Conservation (phyloP, 179 eudicot species). For the Sideroxylon spinosum region DNA sequence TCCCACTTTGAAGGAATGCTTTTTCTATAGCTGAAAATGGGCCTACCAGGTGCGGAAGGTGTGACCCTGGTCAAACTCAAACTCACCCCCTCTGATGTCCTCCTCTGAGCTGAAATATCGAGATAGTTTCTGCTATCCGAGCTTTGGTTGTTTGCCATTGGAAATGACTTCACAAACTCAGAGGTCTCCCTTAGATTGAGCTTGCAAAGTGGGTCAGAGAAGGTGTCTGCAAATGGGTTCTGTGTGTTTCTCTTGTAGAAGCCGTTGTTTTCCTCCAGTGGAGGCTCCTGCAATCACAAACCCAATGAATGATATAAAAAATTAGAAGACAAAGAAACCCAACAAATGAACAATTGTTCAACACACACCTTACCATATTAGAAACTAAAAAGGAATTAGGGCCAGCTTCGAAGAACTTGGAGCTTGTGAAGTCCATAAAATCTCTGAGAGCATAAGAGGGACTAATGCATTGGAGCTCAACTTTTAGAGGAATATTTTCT, state of each 20-base stretch:
- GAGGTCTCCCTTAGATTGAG: constrained; percentile 65
- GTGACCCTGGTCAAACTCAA: not conserved
- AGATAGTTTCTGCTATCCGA: constrained; percentile 14
- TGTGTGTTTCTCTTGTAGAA: constrained; percentile 23
- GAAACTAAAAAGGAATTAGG: constrained; percentile 34
- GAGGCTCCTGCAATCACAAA: constrained; percentile 36
- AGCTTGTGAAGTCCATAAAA: constrained; percentile 49
- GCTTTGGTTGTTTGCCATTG: constrained; percentile 36
- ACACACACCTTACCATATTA: constrained; percentile 18
- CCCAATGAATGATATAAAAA: not conserved
- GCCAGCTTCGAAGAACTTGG: constrained; percentile 39
- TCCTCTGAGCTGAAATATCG: constrained; percentile 25
- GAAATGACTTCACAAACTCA: constrained; percentile 66
- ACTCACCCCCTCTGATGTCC: constrained; percentile 18
- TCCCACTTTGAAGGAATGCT: constrained; percentile 90
- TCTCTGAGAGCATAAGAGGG: not conserved
- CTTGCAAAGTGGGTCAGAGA: constrained; percentile 56
- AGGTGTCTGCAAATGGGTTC: constrained; percentile 52
- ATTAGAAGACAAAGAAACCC: constrained; percentile 8
- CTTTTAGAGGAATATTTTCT: constrained; percentile 5
- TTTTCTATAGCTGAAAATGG: constrained; percentile 72
- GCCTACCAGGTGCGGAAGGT: constrained; percentile 80
- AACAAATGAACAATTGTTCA: constrained; percentile 16
- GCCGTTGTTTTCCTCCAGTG: constrained; percentile 19
- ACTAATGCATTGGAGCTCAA: not conserved